Evolutionary conservation across 768 basidiomycete species (phyloP).

Genomic region (Russula vinacea): DNA sequence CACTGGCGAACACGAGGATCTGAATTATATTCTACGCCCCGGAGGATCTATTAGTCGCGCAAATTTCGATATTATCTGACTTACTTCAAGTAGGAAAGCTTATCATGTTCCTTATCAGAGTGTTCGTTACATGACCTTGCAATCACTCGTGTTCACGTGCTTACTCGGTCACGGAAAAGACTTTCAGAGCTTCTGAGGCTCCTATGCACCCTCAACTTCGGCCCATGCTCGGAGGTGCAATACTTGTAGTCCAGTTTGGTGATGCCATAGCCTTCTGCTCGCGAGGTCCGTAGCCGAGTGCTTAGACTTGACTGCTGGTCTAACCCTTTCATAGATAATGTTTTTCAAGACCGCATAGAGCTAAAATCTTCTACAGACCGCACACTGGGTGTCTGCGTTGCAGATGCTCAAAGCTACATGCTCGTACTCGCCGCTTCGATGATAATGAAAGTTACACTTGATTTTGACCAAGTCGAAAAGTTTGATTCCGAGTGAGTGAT

Average conservation of each 20-base stretch:
- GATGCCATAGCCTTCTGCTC: conserved; percentile 73
- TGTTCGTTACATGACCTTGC: conserved; percentile 42
- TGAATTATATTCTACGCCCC: conserved; percentile 44
- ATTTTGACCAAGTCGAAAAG: conserved; percentile 55
- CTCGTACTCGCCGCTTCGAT: conserved; percentile 63
- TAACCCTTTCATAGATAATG: conserved; percentile 49
- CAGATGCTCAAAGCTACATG: conserved; percentile 47
- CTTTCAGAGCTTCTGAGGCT: conserved; percentile 55
- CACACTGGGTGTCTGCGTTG: conserved; percentile 67
- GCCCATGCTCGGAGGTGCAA: conserved; percentile 53
- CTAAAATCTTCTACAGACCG: conserved; percentile 65
- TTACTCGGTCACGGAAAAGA: conserved; percentile 41
- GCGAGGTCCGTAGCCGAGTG: conserved; percentile 44
- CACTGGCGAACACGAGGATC: conserved; percentile 45
- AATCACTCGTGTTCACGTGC: neutral
- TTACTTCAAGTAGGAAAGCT: conserved; percentile 48
- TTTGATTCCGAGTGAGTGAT: conserved; percentile 62
- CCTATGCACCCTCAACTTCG: conserved; percentile 71
- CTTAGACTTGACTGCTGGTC: neutral
- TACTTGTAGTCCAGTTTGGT: conserved; percentile 67
- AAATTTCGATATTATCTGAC: conserved; percentile 44
- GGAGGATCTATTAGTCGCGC: conserved; percentile 65
- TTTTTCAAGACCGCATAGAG: conserved; percentile 69
- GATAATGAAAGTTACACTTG: conserved; percentile 64
- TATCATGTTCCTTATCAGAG: conserved; percentile 70